Base-by-base conservation (phyloP, 1,284 basidiomycete species). In the Trametes sp. region DNA sequence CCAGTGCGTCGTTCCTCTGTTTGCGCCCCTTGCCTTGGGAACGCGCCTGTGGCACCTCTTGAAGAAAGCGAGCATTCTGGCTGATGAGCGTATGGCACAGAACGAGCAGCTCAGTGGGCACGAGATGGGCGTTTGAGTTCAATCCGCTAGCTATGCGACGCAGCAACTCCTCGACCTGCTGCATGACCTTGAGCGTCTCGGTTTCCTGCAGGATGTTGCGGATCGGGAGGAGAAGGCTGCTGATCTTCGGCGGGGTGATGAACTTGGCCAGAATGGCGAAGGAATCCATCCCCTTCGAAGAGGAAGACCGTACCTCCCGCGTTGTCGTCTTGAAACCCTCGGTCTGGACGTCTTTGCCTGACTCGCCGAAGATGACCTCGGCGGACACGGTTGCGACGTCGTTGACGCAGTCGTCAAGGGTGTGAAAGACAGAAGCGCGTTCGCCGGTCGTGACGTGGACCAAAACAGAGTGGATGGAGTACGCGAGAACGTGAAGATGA, bases 321-420 rank as follows among this genome's bases (percentile, higher is more conserved):
- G 95, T 93, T 77, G 95, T 98, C 19, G 95, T 97, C 80, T 92
- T 95, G 87, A 96, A 98, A 28, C 92, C 96, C 69, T 97, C 95
- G 3, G 90, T 84, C 54, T 90, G 87, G 0, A 94, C 91, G 72
- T 98, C 95, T 74, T 95, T 94, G 11, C 93, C 94, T 0, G 95
- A 96, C 72, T 95, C 89, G 16, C 97, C 97, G 73, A 98, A 98
- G 57, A 98, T 86, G 60, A 98, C 97, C 72, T 98, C 97, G 0
- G 93, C 88, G 2, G 95, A 90, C 36, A 98, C 81, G 70, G 93
- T 86, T 0, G 92, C 89, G 1, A 94, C 82, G 68, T 94, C 90
- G 38, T 84, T 83, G 49, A 96, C 89, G 64, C 92, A 91, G 21
- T 85, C 84, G 70, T 98, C 95, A 0, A 98, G 83, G 45, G 82